A percentile compares a stretch with the other conserved stretches of the same genome.
Conservation (phyloP, 2,329 filamentous ascomycete species). For the Cladosporium sp. region DNA sequence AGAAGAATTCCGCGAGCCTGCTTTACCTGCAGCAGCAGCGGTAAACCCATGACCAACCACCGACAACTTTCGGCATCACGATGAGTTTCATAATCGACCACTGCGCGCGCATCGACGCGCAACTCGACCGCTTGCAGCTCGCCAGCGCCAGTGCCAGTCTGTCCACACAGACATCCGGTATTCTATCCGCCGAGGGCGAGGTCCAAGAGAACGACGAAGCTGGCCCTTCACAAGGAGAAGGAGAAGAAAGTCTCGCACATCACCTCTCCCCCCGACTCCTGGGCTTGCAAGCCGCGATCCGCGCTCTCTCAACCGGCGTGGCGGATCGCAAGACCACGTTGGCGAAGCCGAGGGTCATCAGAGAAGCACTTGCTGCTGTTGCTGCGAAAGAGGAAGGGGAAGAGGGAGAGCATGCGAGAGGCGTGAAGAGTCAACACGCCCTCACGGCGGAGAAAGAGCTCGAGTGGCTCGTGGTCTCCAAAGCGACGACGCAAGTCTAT, state of each 20-base stretch:
- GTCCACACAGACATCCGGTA: neutral
- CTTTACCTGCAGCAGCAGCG: too few species aligned
- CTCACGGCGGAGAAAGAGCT: conserved; percentile 67
- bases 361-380: conserved; percentile 3
- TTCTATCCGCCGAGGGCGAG: neutral
- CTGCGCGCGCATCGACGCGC: conserved; percentile 53
- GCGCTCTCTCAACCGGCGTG: conserved; percentile 23
- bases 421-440: conserved; percentile 11
- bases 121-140: conserved; percentile 56
- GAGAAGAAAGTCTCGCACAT: neutral
- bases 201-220: neutral
- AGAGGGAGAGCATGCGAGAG: conserved; percentile 17
- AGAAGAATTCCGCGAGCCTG: too few species aligned
- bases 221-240: neutral
- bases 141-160: conserved; percentile 18
- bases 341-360: conserved; percentile 2
- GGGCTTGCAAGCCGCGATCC: conserved; percentile 29
- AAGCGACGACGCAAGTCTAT: conserved; percentile 87
- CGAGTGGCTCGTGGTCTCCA: conserved; percentile 86
- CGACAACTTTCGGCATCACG: neutral
- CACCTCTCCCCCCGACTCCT: conserved; percentile 24
- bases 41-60: too few species aligned
- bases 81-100: conserved; percentile 43
- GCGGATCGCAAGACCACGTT: conserved; percentile 16
- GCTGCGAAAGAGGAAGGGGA: conserved; percentile 13